A percentile compares a stretch with the other conserved stretches of the same genome.
These are phyloP conservation scores for Hirsutella minnesotensis DNA, from an alignment of 2,329 filamentous ascomycete genomes.

Conservation along the genomic window DNA sequence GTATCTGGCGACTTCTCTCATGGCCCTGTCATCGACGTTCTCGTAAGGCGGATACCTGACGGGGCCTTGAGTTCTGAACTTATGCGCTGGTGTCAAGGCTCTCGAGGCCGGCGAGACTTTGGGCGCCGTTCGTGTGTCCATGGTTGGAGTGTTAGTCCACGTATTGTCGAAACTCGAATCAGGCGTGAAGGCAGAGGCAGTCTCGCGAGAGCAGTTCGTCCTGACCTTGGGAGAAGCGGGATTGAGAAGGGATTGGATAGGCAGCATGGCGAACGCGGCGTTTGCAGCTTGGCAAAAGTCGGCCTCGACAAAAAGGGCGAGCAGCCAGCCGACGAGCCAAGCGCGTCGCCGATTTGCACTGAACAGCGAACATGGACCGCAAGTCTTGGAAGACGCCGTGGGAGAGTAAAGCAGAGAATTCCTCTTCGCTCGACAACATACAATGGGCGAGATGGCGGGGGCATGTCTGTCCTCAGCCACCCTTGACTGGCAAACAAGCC, in stretches of 20 bases:
- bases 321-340: slow-evolving; percentile 1
- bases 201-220: slow-evolving; percentile 21
- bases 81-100: slow-evolving; percentile 33
- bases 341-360: neutral
- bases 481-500: slow-evolving; percentile 2
- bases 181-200: slow-evolving; percentile 17
- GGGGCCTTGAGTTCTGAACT: slow-evolving; percentile 50
- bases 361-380: slow-evolving; percentile 1
- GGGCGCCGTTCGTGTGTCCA: neutral
- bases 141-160: slow-evolving; percentile 12
- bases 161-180: slow-evolving; percentile 1
- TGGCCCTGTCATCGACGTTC: slow-evolving; percentile 43
- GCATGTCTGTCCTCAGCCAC: neutral
- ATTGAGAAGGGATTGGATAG: slow-evolving; percentile 55
- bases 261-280: slow-evolving; percentile 39
- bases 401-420: neutral
- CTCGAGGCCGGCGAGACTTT: slow-evolving; percentile 20
- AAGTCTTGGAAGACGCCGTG: neutral
- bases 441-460: neutral
- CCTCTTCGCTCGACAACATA: neutral
- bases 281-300: slow-evolving; percentile 6
- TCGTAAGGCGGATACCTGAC: slow-evolving; percentile 70
- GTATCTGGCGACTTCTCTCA: slow-evolving; percentile 48
- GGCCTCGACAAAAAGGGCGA: neutral
- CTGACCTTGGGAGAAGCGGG: slow-evolving; percentile 36